Percentiles rank a stretch among this genome's conserved stretches.
Conservation (phyloP, 1,284 basidiomycete genomes). For the Apiotrichum sp. region DNA sequence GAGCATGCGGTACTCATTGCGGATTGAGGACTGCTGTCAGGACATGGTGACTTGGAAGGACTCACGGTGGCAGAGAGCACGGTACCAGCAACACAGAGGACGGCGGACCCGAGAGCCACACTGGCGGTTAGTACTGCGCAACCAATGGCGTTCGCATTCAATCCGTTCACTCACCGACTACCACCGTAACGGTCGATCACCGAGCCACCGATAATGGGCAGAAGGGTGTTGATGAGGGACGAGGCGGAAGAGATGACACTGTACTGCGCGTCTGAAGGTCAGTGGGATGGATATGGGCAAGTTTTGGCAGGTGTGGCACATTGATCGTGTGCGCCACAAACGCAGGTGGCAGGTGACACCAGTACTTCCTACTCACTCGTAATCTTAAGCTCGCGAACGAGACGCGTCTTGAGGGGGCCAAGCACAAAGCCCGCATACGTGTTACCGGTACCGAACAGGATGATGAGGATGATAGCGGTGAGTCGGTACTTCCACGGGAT, state of each 20-base stretch:
- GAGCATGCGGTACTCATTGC: too few species aligned
- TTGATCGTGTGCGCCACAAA: too few species aligned
- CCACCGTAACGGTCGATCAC: slow-evolving; percentile 47
- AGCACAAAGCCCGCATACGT: slow-evolving; percentile 27
- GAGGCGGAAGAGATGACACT: slow-evolving; percentile 42
- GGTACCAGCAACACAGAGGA: slow-evolving; percentile 1
- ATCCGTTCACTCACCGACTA: slow-evolving; percentile 23
- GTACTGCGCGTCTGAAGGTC: slow-evolving; percentile 39
- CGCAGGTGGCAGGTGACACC: too few species aligned
- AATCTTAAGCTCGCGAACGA: slow-evolving; percentile 36
- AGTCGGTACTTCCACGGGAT: slow-evolving; percentile 8
- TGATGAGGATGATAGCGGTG: slow-evolving; percentile 28
- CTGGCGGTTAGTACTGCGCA: background rate
- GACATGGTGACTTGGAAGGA: slow-evolving; percentile 9
- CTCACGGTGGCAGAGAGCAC: slow-evolving; percentile 2
- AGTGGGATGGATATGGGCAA: too few species aligned
- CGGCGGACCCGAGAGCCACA: background rate
- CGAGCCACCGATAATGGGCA: slow-evolving; percentile 48
- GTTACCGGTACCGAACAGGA: slow-evolving; percentile 33
- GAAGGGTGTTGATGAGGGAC: slow-evolving; percentile 44
- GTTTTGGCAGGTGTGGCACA: too few species aligned
- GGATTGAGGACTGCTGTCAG: too few species aligned
- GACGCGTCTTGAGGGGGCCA: slow-evolving; percentile 41
- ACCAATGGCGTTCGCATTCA: too few species aligned
- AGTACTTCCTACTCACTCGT: slow-evolving; percentile 23